A percentile compares a stretch with the other conserved stretches of the same genome.
These are phyloP conservation scores for Reutealis trisperma DNA, from an alignment of 345 rosid species.

Conservation along the genomic window DNA sequence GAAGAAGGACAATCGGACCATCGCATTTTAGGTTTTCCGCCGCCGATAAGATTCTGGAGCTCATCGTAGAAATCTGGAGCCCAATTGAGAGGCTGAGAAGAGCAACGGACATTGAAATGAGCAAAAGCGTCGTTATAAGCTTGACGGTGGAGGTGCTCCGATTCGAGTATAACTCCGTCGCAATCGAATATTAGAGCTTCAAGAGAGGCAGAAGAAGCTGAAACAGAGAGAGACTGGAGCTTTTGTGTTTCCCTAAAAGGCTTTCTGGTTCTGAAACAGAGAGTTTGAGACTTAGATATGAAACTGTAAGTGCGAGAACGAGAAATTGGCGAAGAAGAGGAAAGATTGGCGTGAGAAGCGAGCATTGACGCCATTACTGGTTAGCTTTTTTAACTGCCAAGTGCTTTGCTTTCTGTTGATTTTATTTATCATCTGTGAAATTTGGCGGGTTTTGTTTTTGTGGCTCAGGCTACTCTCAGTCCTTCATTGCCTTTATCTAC, in stretches of 20 bases:
- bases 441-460: slow-evolving; percentile 3
- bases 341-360: not conserved
- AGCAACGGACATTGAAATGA: slow-evolving; percentile 72
- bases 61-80: slow-evolving; percentile 68
- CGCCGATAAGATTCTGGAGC: slow-evolving; percentile 84
- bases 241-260: too few relatives aligned
- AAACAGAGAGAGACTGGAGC: slow-evolving; percentile 17
- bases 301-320: not conserved
- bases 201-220: slow-evolving; percentile 50
- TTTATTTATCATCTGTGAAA: not conserved
- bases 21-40: slow-evolving; percentile 98
- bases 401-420: too few relatives aligned
- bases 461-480: not conserved
- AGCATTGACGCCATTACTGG: slow-evolving; percentile 19
- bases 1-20: slow-evolving; percentile 41
- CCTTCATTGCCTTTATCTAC: too few relatives aligned
- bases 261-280: slow-evolving; percentile 11
- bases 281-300: not conserved
- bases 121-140: slow-evolving; percentile 94
- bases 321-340: not conserved
- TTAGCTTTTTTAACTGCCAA: too few relatives aligned
- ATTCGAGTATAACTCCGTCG: slow-evolving; percentile 90
- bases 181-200: slow-evolving; percentile 88
- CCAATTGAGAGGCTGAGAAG: slow-evolving; percentile 70
- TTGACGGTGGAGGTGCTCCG: slow-evolving; percentile 89